Evolutionary conservation across 768 basidiomycete genomes (phyloP).

Genomic region (Lentinula edodes): DNA sequence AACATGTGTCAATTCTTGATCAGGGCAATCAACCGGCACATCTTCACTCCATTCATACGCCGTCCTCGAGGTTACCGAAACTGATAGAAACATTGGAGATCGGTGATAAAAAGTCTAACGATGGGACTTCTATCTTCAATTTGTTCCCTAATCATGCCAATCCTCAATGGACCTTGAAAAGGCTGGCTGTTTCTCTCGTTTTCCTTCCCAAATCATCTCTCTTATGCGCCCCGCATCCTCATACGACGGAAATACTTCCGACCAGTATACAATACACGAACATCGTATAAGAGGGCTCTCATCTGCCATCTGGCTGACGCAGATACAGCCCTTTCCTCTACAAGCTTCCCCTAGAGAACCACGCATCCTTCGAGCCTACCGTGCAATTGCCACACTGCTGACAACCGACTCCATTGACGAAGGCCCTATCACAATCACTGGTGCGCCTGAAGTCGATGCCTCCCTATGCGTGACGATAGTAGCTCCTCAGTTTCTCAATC

Average conservation of each 20-base stretch:
- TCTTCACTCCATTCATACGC: background rate
- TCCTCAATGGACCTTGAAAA: background rate
- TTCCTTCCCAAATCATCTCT: background rate
- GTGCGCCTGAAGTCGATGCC: background rate
- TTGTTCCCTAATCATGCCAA: background rate
- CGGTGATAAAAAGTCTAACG: background rate
- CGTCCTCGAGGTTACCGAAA: background rate
- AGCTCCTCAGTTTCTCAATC: background rate
- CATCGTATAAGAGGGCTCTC: conserved; percentile 6
- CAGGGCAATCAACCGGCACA: background rate
- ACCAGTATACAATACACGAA: background rate
- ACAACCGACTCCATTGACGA: background rate
- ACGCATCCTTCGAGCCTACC: background rate
- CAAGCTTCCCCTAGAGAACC: background rate
- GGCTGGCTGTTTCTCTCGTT: background rate
- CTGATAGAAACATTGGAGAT: background rate
- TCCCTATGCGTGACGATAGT: background rate
- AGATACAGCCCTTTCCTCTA: background rate
- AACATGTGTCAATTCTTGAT: background rate
- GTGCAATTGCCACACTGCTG: conserved; percentile 2
- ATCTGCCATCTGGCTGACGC: background rate
- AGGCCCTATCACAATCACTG: background rate
- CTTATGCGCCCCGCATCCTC: background rate
- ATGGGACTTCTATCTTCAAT: background rate
- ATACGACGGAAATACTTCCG: background rate